Base-by-base conservation (phyloP, 495 filamentous ascomycete species). In the Xylaria venustula region DNA sequence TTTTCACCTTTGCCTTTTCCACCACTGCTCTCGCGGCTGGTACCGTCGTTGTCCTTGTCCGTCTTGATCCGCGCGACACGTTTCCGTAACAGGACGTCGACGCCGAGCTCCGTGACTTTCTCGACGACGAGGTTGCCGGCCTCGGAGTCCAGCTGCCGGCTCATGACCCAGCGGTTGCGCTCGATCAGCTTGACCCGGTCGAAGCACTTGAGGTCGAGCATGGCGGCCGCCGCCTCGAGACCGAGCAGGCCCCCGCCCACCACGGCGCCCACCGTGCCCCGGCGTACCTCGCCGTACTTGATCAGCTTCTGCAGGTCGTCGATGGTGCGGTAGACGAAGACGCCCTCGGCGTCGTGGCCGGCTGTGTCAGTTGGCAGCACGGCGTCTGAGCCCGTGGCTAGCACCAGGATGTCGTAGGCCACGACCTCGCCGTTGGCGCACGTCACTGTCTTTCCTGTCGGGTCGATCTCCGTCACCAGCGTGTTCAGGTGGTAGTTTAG, bases 321-420 rank as follows among this genome's bases (percentile, higher is more conserved):
- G 55, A 97, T 92, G 0, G 90, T 96, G 17, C 93, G 83, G 73
- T 98, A 97, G n/a, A 97, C 92, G 67, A 98, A 98, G 32, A 97
- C 89, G 7, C 93, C 93, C 17, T 85, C 83, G 32, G 91, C 91
- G 71, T 94, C 87, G 65, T 96, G 80, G 57, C 92, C 92, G 0
- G 93, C 92, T 0, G 90, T 96, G 55, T 88, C 80, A 14, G 80
- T 78, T 0, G 93, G 93, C 2, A 96, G 83, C 25, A 95, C 78
- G 30, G 93, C 92, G 75, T 96, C 89, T 28, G 93, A 97, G 47
- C 93, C 93, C 2, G 93, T 98, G 19, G 93, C 91, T 8, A 98
- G 83, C 17, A 98, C 88, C 0, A 97, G 87, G 54, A 92, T 83
- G 72, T 98, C 93, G 73, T 97, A 98, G 5, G 81, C 68, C n/a